Percentiles rank a stretch among this genome's conserved stretches.
Conservation (phyloP, 2,329 filamentous ascomycete genomes). For the Colletotrichum melonis region DNA sequence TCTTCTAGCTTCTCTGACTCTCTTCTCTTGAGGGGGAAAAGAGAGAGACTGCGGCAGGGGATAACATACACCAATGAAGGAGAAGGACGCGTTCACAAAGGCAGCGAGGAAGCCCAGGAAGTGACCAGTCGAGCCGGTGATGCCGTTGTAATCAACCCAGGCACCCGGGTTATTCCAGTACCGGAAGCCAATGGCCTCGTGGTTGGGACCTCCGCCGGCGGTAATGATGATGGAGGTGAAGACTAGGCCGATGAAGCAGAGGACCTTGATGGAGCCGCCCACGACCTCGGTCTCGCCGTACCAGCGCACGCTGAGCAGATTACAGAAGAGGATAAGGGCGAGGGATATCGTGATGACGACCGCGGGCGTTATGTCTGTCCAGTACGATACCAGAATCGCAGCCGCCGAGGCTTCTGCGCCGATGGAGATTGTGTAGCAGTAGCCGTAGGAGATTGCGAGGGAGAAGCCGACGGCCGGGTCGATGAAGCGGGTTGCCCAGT, state of each 20-base stretch:
- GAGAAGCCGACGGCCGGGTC: conserved; percentile 55
- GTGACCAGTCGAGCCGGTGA: conserved; percentile 60
- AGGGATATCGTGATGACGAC: conserved; percentile 58
- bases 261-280: conserved; percentile 56
- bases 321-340: conserved; percentile 50
- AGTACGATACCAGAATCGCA: conserved; percentile 55
- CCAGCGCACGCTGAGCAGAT: conserved; percentile 53
- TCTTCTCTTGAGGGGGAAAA: background rate
- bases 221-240: conserved; percentile 57
- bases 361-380: conserved; percentile 54
- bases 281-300: conserved; percentile 60
- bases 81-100: conserved; percentile 61
- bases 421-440: conserved; percentile 55
- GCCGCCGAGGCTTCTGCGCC: conserved; percentile 55
- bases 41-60: too few relatives aligned
- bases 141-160: conserved; percentile 59
- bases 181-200: conserved; percentile 54
- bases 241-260: conserved; percentile 63
- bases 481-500: conserved; percentile 49
- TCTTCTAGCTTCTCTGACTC: background rate
- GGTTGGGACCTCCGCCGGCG: conserved; percentile 61
- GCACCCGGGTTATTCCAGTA: conserved; percentile 58
- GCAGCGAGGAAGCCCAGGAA: conserved; percentile 67
- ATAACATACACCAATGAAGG: conserved; percentile 29
- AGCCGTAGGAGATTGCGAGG: conserved; percentile 60